Evolutionary conservation across 768 basidiomycete genomes (phyloP).

Genomic region (Boletus reticuloceps): DNA sequence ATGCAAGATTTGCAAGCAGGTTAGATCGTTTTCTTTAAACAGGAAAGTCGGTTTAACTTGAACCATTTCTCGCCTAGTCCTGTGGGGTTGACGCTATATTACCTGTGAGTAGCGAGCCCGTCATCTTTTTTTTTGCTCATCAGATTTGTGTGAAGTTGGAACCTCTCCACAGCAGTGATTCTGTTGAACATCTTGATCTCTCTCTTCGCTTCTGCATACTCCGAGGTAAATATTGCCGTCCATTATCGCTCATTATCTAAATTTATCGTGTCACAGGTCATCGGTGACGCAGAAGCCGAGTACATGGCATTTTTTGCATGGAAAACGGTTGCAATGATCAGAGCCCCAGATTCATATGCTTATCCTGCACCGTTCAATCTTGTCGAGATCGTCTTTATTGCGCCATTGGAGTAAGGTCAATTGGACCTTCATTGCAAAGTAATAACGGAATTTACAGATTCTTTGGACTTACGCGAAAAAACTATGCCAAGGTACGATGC

Average conservation of each 20-base stretch:
- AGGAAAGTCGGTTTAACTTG: neutral
- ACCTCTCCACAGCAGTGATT: conserved; percentile 76
- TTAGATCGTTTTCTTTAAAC: conserved; percentile 17
- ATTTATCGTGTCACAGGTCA: conserved; percentile 46
- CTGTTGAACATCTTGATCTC: conserved; percentile 93
- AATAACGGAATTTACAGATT: conserved; percentile 32
- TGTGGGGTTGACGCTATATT: conserved; percentile 68
- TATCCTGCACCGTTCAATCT: conserved; percentile 95
- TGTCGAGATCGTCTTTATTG: conserved; percentile 74
- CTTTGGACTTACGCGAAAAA: conserved; percentile 43
- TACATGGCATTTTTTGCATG: conserved; percentile 88
- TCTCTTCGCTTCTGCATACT: conserved; percentile 90
- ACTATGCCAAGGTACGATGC: conserved; percentile 55
- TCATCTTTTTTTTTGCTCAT: neutral
- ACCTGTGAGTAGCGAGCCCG: conserved; percentile 55
- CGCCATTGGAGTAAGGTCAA: conserved; percentile 76
- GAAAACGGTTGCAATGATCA: conserved; percentile 82
- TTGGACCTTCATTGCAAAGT: neutral
- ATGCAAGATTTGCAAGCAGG: conserved; percentile 53
- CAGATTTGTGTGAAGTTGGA: conserved; percentile 55
- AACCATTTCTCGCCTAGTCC: conserved; percentile 33
- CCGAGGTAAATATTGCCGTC: conserved; percentile 56
- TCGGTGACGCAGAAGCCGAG: conserved; percentile 84
- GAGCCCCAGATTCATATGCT: conserved; percentile 77
- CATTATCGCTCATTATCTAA: neutral